These are phyloP conservation scores for Arachnomyces sp. DNA, from an alignment of 2,329 filamentous ascomycete genomes.

Conservation along the genomic window DNA sequence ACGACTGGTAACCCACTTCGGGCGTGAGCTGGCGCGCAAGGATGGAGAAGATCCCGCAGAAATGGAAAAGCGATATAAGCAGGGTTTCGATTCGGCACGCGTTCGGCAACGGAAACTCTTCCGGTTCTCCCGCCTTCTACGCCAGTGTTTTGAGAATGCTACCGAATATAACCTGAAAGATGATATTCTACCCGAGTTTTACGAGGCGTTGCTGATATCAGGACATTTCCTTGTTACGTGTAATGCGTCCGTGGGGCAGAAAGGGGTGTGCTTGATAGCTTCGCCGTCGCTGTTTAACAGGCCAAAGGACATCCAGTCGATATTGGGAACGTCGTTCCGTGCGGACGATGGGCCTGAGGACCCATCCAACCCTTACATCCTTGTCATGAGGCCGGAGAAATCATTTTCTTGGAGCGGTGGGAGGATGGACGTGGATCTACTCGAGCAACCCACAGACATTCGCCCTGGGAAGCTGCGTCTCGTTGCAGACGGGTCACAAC, in stretches of 20 bases:
- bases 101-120: constrained; percentile 94
- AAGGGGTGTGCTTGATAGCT: constrained; percentile 74
- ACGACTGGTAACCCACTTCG: constrained; percentile 81
- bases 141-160: constrained; percentile 90
- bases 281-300: constrained; percentile 69
- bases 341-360: constrained; percentile 63
- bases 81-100: constrained; percentile 87
- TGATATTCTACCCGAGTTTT: constrained; percentile 64
- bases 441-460: constrained; percentile 73
- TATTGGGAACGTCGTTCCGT: constrained; percentile 72
- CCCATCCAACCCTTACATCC: constrained; percentile 68
- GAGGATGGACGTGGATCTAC: constrained; percentile 60
- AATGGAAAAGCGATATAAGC: constrained; percentile 96
- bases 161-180: constrained; percentile 82
- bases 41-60: constrained; percentile 75
- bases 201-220: constrained; percentile 69
- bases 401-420: constrained; percentile 73
- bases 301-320: constrained; percentile 71
- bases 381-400: constrained; percentile 76
- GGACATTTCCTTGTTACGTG: constrained; percentile 83
- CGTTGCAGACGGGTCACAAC: constrained; percentile 78
- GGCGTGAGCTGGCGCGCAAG: constrained; percentile 76
- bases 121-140: constrained; percentile 83
- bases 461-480: constrained; percentile 79
- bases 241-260: constrained; percentile 55